These are phyloP conservation scores for Quillaja saponaria DNA, from an alignment of 306 rosid species.

Conservation along the genomic window DNA sequence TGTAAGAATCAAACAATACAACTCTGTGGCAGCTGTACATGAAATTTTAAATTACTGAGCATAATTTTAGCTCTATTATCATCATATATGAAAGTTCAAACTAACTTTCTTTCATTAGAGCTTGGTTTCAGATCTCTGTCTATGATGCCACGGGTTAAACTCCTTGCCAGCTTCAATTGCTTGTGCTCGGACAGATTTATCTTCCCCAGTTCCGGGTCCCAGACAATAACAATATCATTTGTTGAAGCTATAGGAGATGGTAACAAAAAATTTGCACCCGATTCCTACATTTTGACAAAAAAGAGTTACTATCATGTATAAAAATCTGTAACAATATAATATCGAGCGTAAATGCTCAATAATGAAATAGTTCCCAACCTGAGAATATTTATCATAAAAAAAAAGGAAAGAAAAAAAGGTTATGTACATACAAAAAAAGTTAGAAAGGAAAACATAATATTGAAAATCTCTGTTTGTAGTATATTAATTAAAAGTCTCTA, in stretches of 20 bases:
- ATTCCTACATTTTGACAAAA: conserved; percentile 72
- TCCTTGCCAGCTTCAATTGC: conserved; percentile 93
- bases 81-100: conserved; percentile 28
- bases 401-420: neutral
- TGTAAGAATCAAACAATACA: conserved; percentile 21
- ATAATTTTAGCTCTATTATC: too few relatives aligned
- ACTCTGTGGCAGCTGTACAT: neutral
- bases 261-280: conserved; percentile 88
- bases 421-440: too few relatives aligned
- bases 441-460: too few relatives aligned
- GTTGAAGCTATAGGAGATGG: conserved; percentile 92
- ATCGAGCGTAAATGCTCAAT: neutral
- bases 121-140: conserved; percentile 98
- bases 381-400: neutral
- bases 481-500: too few relatives aligned
- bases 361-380: neutral
- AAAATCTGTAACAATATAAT: conserved; percentile 20
- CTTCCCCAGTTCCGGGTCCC: conserved; percentile 96
- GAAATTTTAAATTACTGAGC: too few relatives aligned
- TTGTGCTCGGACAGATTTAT: conserved; percentile 95
- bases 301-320: conserved; percentile 19
- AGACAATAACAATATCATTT: conserved; percentile 85
- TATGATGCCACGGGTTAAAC: conserved; percentile 94
- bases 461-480: too few relatives aligned
- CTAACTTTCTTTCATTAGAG: conserved; percentile 91